phyloP scores from a whole-genome alignment of 176 grass and related monocot species.

The Saccharum spontaneum region DNA sequence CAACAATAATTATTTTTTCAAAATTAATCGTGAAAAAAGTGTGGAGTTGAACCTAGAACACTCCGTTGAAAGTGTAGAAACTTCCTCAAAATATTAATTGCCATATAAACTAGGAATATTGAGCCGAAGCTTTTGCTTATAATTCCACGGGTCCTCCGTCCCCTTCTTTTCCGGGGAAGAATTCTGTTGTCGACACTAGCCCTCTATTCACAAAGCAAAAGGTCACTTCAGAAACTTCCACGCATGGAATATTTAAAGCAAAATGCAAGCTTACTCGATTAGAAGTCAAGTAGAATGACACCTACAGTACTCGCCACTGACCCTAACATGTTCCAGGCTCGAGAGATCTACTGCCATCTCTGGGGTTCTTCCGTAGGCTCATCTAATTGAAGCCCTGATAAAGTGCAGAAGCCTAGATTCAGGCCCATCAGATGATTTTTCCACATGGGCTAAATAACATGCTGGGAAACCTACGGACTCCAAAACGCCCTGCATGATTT shows the following conservation, averaged over 20 bases:
- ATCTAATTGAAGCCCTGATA: background rate
- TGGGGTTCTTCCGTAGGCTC: background rate
- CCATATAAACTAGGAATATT: background rate
- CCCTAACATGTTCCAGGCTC: no score
- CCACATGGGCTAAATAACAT: background rate
- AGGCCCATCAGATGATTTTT: background rate
- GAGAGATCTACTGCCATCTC: no score
- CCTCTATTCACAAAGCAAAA: constrained; percentile 23
- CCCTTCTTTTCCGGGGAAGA: background rate
- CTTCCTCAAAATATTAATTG: background rate
- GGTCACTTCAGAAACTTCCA: constrained; percentile 27
- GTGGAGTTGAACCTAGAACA: background rate
- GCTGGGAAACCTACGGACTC: background rate
- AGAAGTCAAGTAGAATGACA: background rate
- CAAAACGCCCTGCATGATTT: background rate
- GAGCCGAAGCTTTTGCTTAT: background rate
- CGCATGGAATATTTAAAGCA: constrained; percentile 16
- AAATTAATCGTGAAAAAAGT: no score
- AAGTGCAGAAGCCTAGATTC: background rate
- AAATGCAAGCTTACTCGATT: background rate
- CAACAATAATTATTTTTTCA: no score
- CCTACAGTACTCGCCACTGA: no score
- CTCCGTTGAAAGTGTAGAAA: background rate
- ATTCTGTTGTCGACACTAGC: constrained; percentile 18
- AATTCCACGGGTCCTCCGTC: background rate